Base-by-base conservation (phyloP, 257 asterid species). In the Scutellaria baicalensis region DNA sequence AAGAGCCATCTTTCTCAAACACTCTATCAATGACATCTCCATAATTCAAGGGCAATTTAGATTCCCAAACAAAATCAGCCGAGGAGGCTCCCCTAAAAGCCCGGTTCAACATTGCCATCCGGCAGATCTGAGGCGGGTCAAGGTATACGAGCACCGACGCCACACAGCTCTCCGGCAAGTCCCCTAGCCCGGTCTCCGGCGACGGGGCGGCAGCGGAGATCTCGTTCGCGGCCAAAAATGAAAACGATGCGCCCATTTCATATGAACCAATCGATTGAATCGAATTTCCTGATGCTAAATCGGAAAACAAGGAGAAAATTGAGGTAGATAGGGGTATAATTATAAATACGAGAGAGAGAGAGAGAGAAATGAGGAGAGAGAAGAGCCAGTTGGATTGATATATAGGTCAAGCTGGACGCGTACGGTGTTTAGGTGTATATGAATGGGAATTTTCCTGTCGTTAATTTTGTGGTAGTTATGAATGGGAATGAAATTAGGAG, bases 11-110 rank as follows among this genome's bases (percentile, higher is more conserved):
- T 7, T 78, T 55, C 31, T 68, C 77, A 72, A 80, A 89, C 0
- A 92, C 84, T 64, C 89, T 88, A 33, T 64, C 79, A 59, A 88
- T 84, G 10, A 92, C 84, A 55, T 86, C 78, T 17, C 17, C 79
- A 71, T 88, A 92, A 81, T 92, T 89, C 44, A 47, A 2, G 1
- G 96, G 98, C 75, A 92, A 73, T 72, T 92, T 92, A 0, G 91
- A 88, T 33, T 78, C 94, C 98, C 96, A 92, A 13, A 92, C 90
- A 69, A 86, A 92, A 84, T 92, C 96, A 5, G 98, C 96, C 3
- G 83, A 79, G 44, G 96, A 78, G 8, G 98, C 98, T n/a, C 86
- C 85, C 1, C 92, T 77, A 64, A 89, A 88, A 66, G 92, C 94
- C 69, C 86, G 83, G 65, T 88, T 91, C 67, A 91, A 14, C 82